Percentiles rank a stretch among this genome's conserved stretches.
Evolutionary conservation across 371 early-diverging fungal genomes (phyloP).

Genomic region (Mucor mucedo): DNA sequence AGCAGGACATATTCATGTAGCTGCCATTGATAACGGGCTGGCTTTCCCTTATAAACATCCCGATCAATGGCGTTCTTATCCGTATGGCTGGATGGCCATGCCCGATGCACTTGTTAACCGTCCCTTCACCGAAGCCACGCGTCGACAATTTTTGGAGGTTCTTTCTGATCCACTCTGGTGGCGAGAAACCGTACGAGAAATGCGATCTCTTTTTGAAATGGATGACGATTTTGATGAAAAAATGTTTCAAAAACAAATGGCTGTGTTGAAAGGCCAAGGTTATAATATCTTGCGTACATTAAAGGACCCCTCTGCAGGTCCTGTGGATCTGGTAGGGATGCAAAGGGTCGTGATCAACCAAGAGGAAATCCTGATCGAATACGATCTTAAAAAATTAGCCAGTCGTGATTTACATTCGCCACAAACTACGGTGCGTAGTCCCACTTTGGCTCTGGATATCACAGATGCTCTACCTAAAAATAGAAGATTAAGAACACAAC

Average conservation of each 20-base stretch:
- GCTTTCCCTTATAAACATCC: constrained; percentile 95
- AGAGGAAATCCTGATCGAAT: constrained; percentile 57
- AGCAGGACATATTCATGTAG: constrained; percentile 62
- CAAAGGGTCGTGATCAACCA: constrained; percentile 61
- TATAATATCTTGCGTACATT: constrained; percentile 81
- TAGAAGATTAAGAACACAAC: constrained; percentile 35
- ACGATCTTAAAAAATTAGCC: constrained; percentile 32
- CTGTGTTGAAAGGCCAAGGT: constrained; percentile 87
- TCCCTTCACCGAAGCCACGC: constrained; percentile 74
- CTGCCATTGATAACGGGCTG: constrained; percentile 93
- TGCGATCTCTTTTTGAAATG: constrained; percentile 68
- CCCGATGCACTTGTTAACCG: constrained; percentile 59
- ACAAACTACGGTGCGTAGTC: neutral
- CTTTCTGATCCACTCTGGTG: constrained; percentile 83
- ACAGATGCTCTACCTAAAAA: constrained; percentile 10
- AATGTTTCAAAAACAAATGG: constrained; percentile 84
- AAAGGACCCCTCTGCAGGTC: constrained; percentile 58
- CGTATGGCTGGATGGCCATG: constrained; percentile 86
- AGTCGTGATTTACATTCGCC: constrained; percentile 16
- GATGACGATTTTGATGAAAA: constrained; percentile 79
- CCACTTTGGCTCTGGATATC: neutral
- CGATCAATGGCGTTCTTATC: constrained; percentile 87
- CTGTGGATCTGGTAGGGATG: constrained; percentile 62
- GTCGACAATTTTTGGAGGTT: constrained; percentile 66
- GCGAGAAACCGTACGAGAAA: constrained; percentile 70